Percentiles rank a stretch among this genome's conserved stretches.
Conservation (phyloP, 306 rosid genomes). For the Castanea sativa region DNA sequence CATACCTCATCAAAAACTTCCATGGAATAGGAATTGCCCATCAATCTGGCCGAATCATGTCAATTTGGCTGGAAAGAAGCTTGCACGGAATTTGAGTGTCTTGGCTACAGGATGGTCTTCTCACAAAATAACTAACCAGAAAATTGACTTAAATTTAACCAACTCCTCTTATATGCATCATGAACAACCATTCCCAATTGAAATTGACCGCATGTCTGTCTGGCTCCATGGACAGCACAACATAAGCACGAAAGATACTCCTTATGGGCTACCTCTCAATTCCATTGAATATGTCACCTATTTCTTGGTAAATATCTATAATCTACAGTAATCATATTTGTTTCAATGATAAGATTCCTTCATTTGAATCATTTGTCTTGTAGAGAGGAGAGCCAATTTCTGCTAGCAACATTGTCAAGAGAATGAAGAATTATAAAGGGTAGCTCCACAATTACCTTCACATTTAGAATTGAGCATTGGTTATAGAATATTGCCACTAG, state of each 20-base stretch:
- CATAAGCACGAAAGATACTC: constrained; percentile 27
- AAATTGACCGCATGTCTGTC: constrained; percentile 16
- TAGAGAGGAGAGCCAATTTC: constrained; percentile 74
- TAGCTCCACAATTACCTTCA: constrained; percentile 23
- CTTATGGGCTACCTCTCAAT: constrained; percentile 56
- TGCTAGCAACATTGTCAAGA: constrained; percentile 41
- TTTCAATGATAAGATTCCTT: constrained; percentile 6
- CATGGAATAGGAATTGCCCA: constrained; percentile 44
- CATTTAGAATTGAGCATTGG: neutral
- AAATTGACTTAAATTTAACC: constrained; percentile 2
- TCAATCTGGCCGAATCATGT: constrained; percentile 21
- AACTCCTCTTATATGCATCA: constrained; percentile 21
- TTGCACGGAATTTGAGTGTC: constrained; percentile 8
- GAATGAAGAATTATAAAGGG: constrained; percentile 54
- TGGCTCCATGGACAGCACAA: constrained; percentile 31
- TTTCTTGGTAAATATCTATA: constrained; percentile 55
- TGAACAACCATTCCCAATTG: constrained; percentile 14
- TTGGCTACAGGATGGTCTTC: constrained; percentile 7
- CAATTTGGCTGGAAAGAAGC: constrained; percentile 16
- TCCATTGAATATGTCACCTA: constrained; percentile 50
- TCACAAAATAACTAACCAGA: constrained; percentile 1
- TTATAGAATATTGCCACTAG: neutral
- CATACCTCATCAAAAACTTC: constrained; percentile 62
- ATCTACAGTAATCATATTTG: constrained; percentile 1
- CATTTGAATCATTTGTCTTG: constrained; percentile 29